Conservation (phyloP, 2,329 filamentous ascomycete species). For the Trichophyton mentagrophytes region DNA sequence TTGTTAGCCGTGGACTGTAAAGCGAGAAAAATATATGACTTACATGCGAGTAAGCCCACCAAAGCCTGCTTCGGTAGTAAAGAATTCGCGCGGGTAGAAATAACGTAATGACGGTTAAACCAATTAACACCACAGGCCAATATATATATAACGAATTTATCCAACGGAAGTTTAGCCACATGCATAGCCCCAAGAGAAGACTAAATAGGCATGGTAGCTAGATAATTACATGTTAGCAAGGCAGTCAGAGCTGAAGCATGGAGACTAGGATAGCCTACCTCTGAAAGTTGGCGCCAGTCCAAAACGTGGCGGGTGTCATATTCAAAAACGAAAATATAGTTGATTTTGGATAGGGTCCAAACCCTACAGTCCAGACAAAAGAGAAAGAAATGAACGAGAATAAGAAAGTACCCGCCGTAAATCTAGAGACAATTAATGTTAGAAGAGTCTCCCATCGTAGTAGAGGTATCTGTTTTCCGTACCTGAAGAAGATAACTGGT, state of each 20-base stretch:
- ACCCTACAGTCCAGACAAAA: conserved; percentile 76
- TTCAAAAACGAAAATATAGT: conserved; percentile 94
- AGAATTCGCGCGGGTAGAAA: conserved; percentile 64
- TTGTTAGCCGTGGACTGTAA: conserved; percentile 18
- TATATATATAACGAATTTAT: conserved; percentile 61
- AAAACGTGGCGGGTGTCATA: conserved; percentile 76
- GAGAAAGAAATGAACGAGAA: conserved; percentile 64
- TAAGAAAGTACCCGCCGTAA: conserved; percentile 83
- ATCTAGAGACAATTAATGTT: conserved; percentile 43
- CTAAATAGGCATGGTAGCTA: conserved; percentile 73
- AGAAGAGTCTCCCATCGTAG: neutral
- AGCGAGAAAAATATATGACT: conserved; percentile 26
- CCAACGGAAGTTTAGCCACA: conserved; percentile 84
- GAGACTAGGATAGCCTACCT: conserved; percentile 35
- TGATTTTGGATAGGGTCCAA: conserved; percentile 77
- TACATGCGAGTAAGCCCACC: conserved; percentile 83
- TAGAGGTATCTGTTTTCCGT: conserved; percentile 3
- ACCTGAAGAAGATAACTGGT: conserved; percentile 59
- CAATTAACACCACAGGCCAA: conserved; percentile 71
- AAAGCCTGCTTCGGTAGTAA: conserved; percentile 63
- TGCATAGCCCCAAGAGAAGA: conserved; percentile 58
- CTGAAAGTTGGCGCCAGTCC: conserved; percentile 77
- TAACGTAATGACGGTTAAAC: conserved; percentile 52
- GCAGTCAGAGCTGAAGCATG: neutral
- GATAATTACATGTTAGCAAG: neutral